Evolutionary conservation across 169 alveolate genomes (phyloP).

Genomic region (Eimeria falciformis): DNA sequence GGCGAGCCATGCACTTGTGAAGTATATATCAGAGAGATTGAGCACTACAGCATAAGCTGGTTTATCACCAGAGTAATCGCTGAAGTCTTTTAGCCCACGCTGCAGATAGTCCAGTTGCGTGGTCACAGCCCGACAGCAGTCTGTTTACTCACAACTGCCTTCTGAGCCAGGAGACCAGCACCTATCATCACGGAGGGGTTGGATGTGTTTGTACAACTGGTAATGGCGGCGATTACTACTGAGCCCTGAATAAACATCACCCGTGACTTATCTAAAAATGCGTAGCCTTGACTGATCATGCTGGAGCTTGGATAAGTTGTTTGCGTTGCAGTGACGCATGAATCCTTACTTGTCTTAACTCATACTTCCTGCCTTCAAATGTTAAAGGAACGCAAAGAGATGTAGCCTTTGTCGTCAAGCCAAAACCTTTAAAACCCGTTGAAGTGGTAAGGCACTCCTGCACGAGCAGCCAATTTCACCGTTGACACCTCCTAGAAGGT

Average conservation of each 20-base stretch:
- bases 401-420: slow-evolving; percentile 72
- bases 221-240: slow-evolving; percentile 96
- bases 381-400: slow-evolving; percentile 15
- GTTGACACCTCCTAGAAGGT: background rate
- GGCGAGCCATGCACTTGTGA: background rate
- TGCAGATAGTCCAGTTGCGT: background rate
- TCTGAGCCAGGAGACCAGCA: slow-evolving; percentile 97
- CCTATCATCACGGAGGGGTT: slow-evolving; percentile 98
- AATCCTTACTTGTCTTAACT: slow-evolving; percentile 66
- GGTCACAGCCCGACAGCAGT: background rate
- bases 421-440: slow-evolving; percentile 92
- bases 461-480: slow-evolving; percentile 7
- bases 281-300: background rate
- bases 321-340: background rate
- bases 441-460: slow-evolving; percentile 83
- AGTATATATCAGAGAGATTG: background rate
- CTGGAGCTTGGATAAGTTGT: background rate
- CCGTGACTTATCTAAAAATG: slow-evolving; percentile 84
- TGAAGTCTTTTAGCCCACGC: background rate
- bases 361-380: slow-evolving; percentile 63
- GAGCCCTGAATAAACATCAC: slow-evolving; percentile 89
- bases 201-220: slow-evolving; percentile 98
- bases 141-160: slow-evolving; percentile 90
- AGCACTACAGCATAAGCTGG: background rate
- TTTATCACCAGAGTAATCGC: background rate